Conservation (phyloP, 306 rosid species). For the Glycine latifolia region DNA sequence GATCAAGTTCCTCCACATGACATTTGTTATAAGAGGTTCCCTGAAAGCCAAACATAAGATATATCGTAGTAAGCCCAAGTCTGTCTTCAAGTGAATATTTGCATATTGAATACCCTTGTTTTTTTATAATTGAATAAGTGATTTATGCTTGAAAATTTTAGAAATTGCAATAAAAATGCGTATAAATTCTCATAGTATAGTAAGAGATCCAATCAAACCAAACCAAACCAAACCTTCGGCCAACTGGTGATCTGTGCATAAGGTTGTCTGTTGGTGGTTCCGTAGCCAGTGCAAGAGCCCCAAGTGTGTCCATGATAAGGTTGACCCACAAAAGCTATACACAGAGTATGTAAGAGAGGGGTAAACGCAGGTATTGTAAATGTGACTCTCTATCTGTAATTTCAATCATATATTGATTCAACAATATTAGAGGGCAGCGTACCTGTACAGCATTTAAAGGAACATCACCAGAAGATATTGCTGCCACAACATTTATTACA, state of each 20-base stretch:
- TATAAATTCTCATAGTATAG: neutral
- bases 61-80: slow-evolving; percentile 32
- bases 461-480: slow-evolving; percentile 81
- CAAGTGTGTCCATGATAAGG: slow-evolving; percentile 98
- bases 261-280: slow-evolving; percentile 95
- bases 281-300: slow-evolving; percentile 97
- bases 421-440: slow-evolving; percentile 38
- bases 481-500: slow-evolving; percentile 92
- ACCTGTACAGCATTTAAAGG: slow-evolving; percentile 98
- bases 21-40: slow-evolving; percentile 95
- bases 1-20: slow-evolving; percentile 96
- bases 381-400: slow-evolving; percentile 18
- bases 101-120: neutral
- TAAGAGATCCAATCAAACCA: no score
- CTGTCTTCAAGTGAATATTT: neutral
- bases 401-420: slow-evolving; percentile 14
- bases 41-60: slow-evolving; percentile 56
- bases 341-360: neutral
- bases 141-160: neutral
- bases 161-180: neutral
- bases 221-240: slow-evolving; percentile 72
- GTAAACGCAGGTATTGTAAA: slow-evolving; percentile 5
- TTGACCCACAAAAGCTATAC: slow-evolving; percentile 96
- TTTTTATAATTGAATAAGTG: neutral
- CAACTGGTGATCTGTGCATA: slow-evolving; percentile 90